Evolutionary conservation across 495 filamentous ascomycete genomes (phyloP).

Genomic region (Tuber indicum): DNA sequence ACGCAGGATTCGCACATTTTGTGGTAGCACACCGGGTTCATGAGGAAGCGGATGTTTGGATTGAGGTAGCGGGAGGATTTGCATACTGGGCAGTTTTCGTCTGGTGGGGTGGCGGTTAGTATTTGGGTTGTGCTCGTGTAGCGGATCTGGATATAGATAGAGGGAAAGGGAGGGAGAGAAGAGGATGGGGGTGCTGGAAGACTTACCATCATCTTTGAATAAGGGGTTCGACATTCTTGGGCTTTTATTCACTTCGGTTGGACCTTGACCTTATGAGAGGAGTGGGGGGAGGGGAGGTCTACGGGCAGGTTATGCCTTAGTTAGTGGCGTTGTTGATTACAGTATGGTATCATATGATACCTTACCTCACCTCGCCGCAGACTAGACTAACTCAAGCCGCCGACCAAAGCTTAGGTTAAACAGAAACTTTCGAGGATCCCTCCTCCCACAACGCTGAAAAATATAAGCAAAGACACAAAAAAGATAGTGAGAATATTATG

Average conservation of each 20-base stretch:
- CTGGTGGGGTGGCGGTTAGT: slow-evolving; percentile 39
- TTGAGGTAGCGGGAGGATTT: slow-evolving; percentile 93
- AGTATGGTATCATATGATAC: background rate
- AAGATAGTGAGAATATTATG: background rate
- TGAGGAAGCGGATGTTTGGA: slow-evolving; percentile 82
- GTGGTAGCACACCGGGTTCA: slow-evolving; percentile 98
- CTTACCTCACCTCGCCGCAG: background rate
- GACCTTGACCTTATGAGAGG: slow-evolving; percentile 19
- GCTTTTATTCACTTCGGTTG: slow-evolving; percentile 13
- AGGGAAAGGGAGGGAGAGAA: background rate
- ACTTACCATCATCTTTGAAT: slow-evolving; percentile 27
- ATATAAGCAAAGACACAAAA: background rate
- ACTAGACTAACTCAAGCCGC: background rate
- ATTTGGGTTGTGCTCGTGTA: background rate
- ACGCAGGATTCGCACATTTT: slow-evolving; percentile 95
- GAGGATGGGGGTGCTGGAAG: background rate
- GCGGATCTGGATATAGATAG: background rate
- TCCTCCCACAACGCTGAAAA: background rate
- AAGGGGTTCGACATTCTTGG: slow-evolving; percentile 1
- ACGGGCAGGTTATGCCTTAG: background rate
- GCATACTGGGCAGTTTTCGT: slow-evolving; percentile 92
- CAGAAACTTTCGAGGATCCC: background rate
- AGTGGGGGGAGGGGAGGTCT: background rate
- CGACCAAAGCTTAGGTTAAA: background rate
- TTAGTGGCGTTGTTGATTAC: background rate